Conservation (phyloP, 1,284 basidiomycete genomes). For the Laetiporus sulphureus region DNA sequence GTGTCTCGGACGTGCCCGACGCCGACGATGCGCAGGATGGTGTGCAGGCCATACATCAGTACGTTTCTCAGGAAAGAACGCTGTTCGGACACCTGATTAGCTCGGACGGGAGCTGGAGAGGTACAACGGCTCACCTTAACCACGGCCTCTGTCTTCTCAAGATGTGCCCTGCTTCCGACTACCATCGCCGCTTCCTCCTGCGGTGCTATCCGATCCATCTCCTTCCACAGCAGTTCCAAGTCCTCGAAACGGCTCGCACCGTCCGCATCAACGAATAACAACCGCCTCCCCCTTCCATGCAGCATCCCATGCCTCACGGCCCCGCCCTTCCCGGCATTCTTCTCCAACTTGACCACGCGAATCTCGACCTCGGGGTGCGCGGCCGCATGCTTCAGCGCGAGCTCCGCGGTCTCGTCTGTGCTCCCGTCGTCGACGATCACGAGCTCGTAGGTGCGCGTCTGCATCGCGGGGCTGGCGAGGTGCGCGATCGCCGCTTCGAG, state of each 20-base stretch:
- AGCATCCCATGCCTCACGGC: slow-evolving; percentile 89
- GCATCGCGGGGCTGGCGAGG: slow-evolving; percentile 27
- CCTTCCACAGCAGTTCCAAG: slow-evolving; percentile 64
- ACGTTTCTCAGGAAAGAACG: slow-evolving; percentile 83
- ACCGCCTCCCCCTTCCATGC: slow-evolving; percentile 67
- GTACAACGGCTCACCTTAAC: slow-evolving; percentile 66
- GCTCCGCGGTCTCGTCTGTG: slow-evolving; percentile 62
- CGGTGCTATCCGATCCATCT: slow-evolving; percentile 58
- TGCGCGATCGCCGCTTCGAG: slow-evolving; percentile 66
- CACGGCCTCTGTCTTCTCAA: slow-evolving; percentile 89
- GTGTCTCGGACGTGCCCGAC: slow-evolving; percentile 89
- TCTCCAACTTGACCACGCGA: slow-evolving; percentile 70
- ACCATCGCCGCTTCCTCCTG: slow-evolving; percentile 56
- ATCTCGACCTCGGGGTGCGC: slow-evolving; percentile 52
- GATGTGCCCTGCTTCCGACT: slow-evolving; percentile 85
- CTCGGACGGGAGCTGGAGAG: background rate
- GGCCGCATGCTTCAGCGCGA: slow-evolving; percentile 60
- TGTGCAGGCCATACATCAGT: slow-evolving; percentile 89
- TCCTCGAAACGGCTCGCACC: slow-evolving; percentile 86
- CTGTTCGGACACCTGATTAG: slow-evolving; percentile 32
- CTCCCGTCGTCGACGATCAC: slow-evolving; percentile 90
- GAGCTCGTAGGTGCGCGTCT: slow-evolving; percentile 60
- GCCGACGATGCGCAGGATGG: slow-evolving; percentile 76
- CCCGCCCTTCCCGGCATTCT: slow-evolving; percentile 88
- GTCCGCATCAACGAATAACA: slow-evolving; percentile 92